Base-by-base conservation (phyloP, 805 yeast species). In the Metschnikowia chrysomelidarum region DNA sequence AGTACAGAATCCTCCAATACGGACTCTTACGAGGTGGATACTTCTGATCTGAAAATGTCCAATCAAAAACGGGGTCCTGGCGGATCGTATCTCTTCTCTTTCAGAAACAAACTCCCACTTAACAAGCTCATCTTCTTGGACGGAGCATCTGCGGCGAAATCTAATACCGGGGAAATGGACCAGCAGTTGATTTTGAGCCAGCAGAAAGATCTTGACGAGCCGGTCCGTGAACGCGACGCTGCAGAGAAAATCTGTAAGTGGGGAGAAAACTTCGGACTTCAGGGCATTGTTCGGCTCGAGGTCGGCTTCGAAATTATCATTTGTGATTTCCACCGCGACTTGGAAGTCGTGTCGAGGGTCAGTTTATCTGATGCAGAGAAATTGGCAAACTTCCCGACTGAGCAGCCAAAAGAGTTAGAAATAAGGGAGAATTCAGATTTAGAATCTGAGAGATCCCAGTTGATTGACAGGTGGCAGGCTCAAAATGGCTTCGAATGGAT, bases 111-210 rank as follows among this genome's bases (percentile, higher is more conserved):
- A 3, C 62, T 59, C 40, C 78, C 82, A 3, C 52, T 79, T 33
- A 65, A 64, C 42, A 71, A 64, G 43, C 49, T 79, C 19, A 59
- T 80, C 4, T 67, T 69, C 32, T 51, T 80, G n/a, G 84, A 79
- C 42, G 86, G 86, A 5, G 82, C 84, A 0, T 76, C 82, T 19
- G 86, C 83, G n/a, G 76, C 83, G 0, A 79, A 78, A 51, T 58
- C 69, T 0, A 24, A 36, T 1, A 65, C 76, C 1, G 84, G 84
- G 4, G 79, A 75, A 48, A 77, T 77, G 83, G 86, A 80, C 49
- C 78, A 14, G 51, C 67, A 46, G 30, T 43, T 26, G 51, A 53
- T 56, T 9, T 47, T 54, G 29, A 44, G 53, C 20, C 38, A 45
- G 24, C 54, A 43, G 17, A 24, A 33, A n/a, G 46, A 52, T 5